Evolutionary conservation across 371 early-diverging fungal species (phyloP), one percentile per base, ranked within the genome.

Genomic region (Coemansia sp.): DNA sequence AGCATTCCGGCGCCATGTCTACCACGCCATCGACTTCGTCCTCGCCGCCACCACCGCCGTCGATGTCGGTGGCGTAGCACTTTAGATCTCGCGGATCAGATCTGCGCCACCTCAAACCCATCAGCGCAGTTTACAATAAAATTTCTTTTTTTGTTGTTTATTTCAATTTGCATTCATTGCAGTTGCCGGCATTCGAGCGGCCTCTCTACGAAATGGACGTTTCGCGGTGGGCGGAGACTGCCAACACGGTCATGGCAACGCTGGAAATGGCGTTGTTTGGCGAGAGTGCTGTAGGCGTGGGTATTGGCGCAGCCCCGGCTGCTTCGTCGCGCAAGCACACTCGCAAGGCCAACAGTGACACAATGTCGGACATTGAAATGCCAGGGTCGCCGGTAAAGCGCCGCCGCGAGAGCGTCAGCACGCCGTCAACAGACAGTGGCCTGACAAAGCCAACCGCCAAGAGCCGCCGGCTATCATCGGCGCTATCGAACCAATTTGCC

Each of bases 401-500:
- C 18, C 54, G 75, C 37, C 75, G 75, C 31, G 70, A 74, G 24
- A 74, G 75, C 58, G 32, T 53, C 10, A 46, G 61, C 9, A 49
- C 60, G 9, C 39, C 40, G 12, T n/a, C 58, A 14, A 36, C 38
- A 18, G 52, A 38, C 16, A 38, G 49, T 16, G 69, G 60, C 11
- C 8, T 40, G 50, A 5, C 66, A 37, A 61, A 58, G 52, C 66
- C 60, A 7, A 51, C 62, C 6, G 36, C 66, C 31, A 74, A 74
- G 32, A 51, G 60, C 48, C 75, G 75, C 51, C 58, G 65, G 32
- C 36, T 74, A 43, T 52, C 75, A 5, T 43, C 64, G 12, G 66
- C 66, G 7, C 56, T 74, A 33, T 69, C 75, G 2, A 69, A 65
- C 58, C 75, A 69, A 44, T 74, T 74, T 65, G 75, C 75, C 1